Evolutionary conservation across 2,329 filamentous ascomycete species (phyloP), one percentile per base, ranked within the genome.

Genomic region (Colletotrichum echinochloae): DNA sequence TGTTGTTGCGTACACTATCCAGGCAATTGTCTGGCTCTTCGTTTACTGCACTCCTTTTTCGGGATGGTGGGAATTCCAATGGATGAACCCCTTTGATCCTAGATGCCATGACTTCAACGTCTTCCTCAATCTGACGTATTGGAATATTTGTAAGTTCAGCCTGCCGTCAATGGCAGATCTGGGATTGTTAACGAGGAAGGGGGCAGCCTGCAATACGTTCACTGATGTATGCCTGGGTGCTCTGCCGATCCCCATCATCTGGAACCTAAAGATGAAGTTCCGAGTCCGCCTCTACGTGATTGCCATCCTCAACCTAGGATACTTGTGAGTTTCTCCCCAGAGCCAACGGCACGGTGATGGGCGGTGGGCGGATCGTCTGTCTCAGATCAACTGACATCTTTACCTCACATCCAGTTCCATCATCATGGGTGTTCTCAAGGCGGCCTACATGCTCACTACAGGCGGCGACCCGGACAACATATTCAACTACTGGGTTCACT

Each of bases 371-470:
- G n/a, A n/a, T n/a, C n/a, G 11, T 6, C 26, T 20, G 6, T 5
- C 5, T 30, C 3, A 6, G 20, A n/a, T 7, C 11, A 18, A 18
- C 57, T 49, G 2, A 60, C 39, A 12, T 18, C 12, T 7, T 7
- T 11, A 37, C 11, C 14, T 9, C 35, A 28, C 0, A 75, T 68
- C 20, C 49, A 82, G 81, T 20, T 81, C 82, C 6, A 80, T 82
- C 39, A 78, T 75, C 3, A 78, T 83, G 63, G 81, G 81, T n/a
- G 77, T 82, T 28, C 74, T 82, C 37, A 84, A 83, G 73, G 78
- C 78, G 12, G 72, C 79, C 18, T 77, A 77, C 65, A 79, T 81
- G 49, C 78, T 81, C 78, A 78, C 55, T 72, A 76, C 23, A 73
- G 73, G 12, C 66, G 77, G 28, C 67, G 62, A 60, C 4, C 46